Evolutionary conservation across 192 early-diverging fungal species (phyloP).

Genomic region (Ambispora gerdemannii): DNA sequence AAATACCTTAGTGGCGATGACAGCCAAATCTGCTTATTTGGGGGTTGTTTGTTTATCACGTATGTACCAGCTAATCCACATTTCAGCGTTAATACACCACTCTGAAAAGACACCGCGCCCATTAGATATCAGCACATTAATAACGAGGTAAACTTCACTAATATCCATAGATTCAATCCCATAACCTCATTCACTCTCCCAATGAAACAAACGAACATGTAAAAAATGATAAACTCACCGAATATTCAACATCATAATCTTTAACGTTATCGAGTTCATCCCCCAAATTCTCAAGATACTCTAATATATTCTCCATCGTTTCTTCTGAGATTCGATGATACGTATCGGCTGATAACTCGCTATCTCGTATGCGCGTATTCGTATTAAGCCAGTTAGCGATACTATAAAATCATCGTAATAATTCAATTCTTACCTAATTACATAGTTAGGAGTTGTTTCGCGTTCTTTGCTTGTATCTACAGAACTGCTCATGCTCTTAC

Average conservation of each 20-base stretch:
- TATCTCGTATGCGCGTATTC: too few species aligned
- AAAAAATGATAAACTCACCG: conserved; percentile 50
- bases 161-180: not conserved
- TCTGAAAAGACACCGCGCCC: conserved; percentile 30
- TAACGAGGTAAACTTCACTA: too few species aligned
- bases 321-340: conserved; percentile 63
- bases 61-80: conserved; percentile 81
- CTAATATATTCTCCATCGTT: conserved; percentile 63
- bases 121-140: not conserved
- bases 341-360: conserved; percentile 48
- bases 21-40: conserved; percentile 97
- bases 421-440: too few species aligned
- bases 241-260: conserved; percentile 74
- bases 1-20: conserved; percentile 75
- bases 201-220: not conserved
- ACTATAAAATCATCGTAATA: too few species aligned
- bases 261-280: conserved; percentile 65
- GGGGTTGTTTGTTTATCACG: conserved; percentile 97
- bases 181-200: not conserved
- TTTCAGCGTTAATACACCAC: conserved; percentile 85
- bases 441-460: too few species aligned
- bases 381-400: too few species aligned
- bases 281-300: conserved; percentile 72
- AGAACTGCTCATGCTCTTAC: too few species aligned
- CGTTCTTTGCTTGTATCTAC: too few species aligned